Conservation (phyloP, 2,329 filamentous ascomycete genomes). For the Cryphonectria nitschkei region DNA sequence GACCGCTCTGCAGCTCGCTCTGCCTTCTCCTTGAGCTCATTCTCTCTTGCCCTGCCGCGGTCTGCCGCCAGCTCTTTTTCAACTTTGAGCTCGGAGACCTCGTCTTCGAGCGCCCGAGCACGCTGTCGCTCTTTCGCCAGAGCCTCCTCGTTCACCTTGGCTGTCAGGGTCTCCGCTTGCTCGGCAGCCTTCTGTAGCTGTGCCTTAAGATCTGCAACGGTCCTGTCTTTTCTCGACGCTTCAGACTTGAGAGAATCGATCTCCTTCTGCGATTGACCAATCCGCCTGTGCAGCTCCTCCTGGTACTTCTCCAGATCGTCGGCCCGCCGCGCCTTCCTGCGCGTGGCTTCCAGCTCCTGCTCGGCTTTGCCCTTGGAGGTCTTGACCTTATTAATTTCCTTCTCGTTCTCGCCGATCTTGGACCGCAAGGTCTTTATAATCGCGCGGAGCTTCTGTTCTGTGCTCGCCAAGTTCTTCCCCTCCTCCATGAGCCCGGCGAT, state of each 20-base stretch:
- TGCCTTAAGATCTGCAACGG: slow-evolving; percentile 68
- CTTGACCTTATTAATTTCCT: slow-evolving; percentile 62
- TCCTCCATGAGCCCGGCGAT: slow-evolving; percentile 91
- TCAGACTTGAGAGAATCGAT: slow-evolving; percentile 59
- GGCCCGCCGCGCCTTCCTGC: slow-evolving; percentile 51
- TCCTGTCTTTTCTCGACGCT: slow-evolving; percentile 63
- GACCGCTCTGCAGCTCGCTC: slow-evolving; percentile 73
- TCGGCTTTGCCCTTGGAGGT: slow-evolving; percentile 62
- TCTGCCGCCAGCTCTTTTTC: slow-evolving; percentile 79
- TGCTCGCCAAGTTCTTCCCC: slow-evolving; percentile 83
- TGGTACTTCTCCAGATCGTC: slow-evolving; percentile 60
- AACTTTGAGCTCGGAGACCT: slow-evolving; percentile 67
- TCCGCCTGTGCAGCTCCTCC: slow-evolving; percentile 57
- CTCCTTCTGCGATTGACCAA: slow-evolving; percentile 61
- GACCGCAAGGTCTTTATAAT: slow-evolving; percentile 80
- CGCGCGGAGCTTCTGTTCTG: slow-evolving; percentile 81
- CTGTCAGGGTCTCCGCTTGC: slow-evolving; percentile 68
- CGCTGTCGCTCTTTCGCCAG: slow-evolving; percentile 65
- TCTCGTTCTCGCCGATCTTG: slow-evolving; percentile 69
- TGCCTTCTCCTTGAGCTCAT: slow-evolving; percentile 73
- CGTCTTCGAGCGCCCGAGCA: slow-evolving; percentile 57
- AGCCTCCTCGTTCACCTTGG: slow-evolving; percentile 68
- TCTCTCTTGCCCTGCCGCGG: slow-evolving; percentile 66
- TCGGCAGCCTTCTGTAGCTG: slow-evolving; percentile 71
- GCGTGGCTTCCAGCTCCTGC: slow-evolving; percentile 52